Percentiles rank a stretch among this genome's conserved stretches.
phyloP scores from a whole-genome alignment of 1,284 basidiomycete genomes.

The Omphalotus olearius region DNA sequence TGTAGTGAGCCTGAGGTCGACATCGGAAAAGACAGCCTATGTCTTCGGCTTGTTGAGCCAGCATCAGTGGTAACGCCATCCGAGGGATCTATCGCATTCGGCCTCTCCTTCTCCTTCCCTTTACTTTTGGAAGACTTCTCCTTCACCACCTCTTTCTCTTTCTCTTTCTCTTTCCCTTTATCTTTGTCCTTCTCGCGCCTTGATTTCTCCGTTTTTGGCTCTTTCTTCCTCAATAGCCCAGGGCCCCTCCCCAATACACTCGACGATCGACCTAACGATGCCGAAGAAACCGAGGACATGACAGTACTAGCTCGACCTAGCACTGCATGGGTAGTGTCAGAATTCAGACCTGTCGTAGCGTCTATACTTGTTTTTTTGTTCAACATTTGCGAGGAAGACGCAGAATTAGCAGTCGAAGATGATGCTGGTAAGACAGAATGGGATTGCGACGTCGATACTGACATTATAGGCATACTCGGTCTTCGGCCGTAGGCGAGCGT shows the following conservation, averaged over 20 bases:
- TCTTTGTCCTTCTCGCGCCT: constrained; percentile 9
- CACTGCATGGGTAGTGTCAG: too few species aligned
- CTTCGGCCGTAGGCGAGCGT: constrained; percentile 19
- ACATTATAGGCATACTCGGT: constrained; percentile 27
- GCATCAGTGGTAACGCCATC: background rate
- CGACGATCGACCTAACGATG: constrained; percentile 8
- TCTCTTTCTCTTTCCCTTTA: constrained; percentile 19
- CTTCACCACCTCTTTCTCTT: constrained; percentile 18
- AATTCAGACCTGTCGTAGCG: too few species aligned
- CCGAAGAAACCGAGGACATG: background rate
- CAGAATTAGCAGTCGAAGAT: too few species aligned
- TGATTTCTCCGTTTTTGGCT: background rate
- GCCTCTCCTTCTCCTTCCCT: constrained; percentile 14
- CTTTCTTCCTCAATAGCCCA: constrained; percentile 9
- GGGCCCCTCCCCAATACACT: constrained; percentile 7
- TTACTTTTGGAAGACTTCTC: constrained; percentile 8
- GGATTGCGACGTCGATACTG: too few species aligned
- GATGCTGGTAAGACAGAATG: too few species aligned
- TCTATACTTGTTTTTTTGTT: too few species aligned
- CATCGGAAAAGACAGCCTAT: constrained; percentile 3
- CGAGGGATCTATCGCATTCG: constrained; percentile 11
- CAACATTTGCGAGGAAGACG: too few species aligned
- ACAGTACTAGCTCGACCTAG: background rate
- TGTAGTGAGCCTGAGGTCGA: background rate
- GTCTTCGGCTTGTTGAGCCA: background rate